Conservation (phyloP, 768 basidiomycete genomes). For the Termitomyces sp. region DNA sequence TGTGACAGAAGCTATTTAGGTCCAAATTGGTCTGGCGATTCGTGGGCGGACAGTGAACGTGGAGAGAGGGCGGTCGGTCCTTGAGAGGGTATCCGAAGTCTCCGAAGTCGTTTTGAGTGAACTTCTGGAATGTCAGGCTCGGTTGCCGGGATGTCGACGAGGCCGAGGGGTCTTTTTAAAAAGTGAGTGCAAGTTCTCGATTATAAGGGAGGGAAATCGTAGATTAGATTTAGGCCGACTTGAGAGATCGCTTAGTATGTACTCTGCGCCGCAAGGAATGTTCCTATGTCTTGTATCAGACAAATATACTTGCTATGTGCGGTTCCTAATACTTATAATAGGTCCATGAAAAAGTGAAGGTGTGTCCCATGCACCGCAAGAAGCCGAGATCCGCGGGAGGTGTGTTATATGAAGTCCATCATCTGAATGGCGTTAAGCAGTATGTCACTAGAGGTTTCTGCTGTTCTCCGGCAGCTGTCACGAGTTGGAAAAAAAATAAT, state of each 20-base stretch:
- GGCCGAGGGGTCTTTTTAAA: neutral
- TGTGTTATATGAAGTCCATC: neutral
- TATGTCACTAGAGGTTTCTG: neutral
- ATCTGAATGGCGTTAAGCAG: neutral
- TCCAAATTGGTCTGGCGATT: neutral
- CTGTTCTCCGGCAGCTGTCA: neutral
- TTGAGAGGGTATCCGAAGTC: neutral
- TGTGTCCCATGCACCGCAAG: slow-evolving; percentile 6
- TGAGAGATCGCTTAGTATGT: neutral
- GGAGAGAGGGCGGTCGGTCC: neutral
- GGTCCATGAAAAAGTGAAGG: neutral
- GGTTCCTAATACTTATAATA: neutral
- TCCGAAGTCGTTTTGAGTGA: neutral
- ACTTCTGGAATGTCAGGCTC: neutral
- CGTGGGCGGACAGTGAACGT: neutral
- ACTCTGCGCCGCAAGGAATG: neutral
- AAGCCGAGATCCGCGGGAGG: slow-evolving; percentile 5
- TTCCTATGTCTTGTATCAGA: neutral
- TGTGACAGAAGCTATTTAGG: neutral
- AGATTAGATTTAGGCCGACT: neutral
- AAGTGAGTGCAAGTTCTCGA: too few relatives aligned
- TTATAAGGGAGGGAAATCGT: neutral
- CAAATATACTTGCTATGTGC: too few relatives aligned
- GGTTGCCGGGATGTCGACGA: neutral
- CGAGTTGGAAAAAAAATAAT: neutral